Evolutionary conservation across 345 rosid genomes (phyloP).

Genomic region (Litchi chinensis): DNA sequence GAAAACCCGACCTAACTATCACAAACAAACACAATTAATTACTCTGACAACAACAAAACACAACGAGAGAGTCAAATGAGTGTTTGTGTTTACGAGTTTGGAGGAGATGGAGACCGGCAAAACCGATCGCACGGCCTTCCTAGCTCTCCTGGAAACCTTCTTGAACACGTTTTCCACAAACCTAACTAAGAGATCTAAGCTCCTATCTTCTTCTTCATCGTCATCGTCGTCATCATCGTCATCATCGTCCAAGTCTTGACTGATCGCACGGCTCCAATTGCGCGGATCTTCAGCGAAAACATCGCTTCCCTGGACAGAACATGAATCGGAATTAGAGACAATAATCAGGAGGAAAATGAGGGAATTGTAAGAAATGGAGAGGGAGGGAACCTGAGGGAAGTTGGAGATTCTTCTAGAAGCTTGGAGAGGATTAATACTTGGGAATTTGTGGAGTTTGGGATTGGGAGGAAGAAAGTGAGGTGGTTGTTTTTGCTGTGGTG

Average conservation of each 20-base stretch:
- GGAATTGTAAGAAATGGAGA: background rate
- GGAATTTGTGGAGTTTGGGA: conserved; percentile 13
- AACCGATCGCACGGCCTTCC: conserved; percentile 86
- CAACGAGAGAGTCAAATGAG: background rate
- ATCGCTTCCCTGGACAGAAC: conserved; percentile 34
- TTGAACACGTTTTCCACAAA: conserved; percentile 70
- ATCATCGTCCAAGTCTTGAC: conserved; percentile 43
- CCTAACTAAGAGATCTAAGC: conserved; percentile 75
- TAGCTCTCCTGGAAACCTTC: conserved; percentile 71
- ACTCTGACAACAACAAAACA: background rate
- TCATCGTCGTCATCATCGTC: conserved; percentile 58
- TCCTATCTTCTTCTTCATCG: conserved; percentile 76
- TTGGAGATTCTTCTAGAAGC: conserved; percentile 34
- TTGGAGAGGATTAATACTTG: conserved; percentile 18
- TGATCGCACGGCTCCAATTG: conserved; percentile 73
- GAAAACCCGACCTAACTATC: conserved; percentile 72
- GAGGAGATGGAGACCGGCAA: conserved; percentile 68
- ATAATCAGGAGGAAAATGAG: background rate
- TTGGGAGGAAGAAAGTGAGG: background rate
- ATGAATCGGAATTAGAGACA: too few relatives aligned
- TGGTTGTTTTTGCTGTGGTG: background rate
- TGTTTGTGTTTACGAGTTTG: conserved; percentile 44
- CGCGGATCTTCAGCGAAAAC: conserved; percentile 50
- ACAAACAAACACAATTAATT: background rate
- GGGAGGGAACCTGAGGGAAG: conserved; percentile 14